Conservation (phyloP, 177 flowering plant genomes). For the Vitis hybrid region DNA sequence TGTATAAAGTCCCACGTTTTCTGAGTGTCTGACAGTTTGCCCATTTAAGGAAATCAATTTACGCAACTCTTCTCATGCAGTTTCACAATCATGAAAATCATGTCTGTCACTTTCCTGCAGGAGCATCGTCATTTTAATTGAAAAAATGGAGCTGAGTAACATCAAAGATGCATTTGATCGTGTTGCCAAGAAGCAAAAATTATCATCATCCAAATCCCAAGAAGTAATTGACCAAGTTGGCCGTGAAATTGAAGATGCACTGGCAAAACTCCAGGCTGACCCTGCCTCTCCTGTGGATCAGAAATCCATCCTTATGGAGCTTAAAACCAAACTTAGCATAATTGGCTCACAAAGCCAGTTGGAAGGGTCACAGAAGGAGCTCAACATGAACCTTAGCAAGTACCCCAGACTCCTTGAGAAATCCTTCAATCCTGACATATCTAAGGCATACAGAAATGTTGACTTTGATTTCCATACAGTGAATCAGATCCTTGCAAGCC, state of each 20-base stretch:
- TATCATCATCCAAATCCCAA: conserved; percentile 56
- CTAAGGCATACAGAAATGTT: conserved; percentile 74
- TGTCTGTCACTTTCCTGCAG: too few relatives aligned
- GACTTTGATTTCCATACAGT: conserved; percentile 55
- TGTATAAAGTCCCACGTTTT: too few relatives aligned
- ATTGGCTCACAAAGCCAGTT: conserved; percentile 53
- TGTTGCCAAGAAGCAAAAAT: conserved; percentile 74
- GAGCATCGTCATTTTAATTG: too few relatives aligned
- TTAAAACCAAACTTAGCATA: conserved; percentile 23
- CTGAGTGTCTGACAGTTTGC: too few relatives aligned
- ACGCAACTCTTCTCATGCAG: too few relatives aligned
- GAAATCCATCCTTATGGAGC: conserved; percentile 47
- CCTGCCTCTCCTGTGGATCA: conserved; percentile 29
- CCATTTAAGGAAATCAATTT: too few relatives aligned
- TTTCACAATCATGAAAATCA: too few relatives aligned
- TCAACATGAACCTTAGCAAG: conserved; percentile 63
- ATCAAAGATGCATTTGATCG: conserved; percentile 83
- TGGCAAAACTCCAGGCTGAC: conserved; percentile 44
- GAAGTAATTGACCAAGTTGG: conserved; percentile 60
- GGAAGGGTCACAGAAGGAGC: conserved; percentile 73
- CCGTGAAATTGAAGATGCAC: conserved; percentile 56
- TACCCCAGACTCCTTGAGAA: conserved; percentile 33
- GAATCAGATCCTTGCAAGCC: conserved; percentile 72
- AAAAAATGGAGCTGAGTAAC: conserved; percentile 62
- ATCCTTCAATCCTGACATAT: conserved; percentile 68